These are phyloP conservation scores for Yamadazyma buinensis DNA, from an alignment of 1,139 yeast species.

Conservation along the genomic window DNA sequence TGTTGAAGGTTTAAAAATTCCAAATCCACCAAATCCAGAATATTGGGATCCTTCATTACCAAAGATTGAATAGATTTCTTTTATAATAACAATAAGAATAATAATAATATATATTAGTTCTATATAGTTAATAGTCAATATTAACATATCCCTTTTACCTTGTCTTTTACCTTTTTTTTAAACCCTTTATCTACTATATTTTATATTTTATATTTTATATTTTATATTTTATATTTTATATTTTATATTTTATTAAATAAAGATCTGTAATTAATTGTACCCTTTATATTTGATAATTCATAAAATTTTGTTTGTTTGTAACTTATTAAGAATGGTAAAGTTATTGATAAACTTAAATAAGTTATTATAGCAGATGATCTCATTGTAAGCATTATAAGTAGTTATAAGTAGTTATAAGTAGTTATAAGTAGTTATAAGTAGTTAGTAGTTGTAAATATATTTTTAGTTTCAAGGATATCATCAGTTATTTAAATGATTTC, in stretches of 20 bases:
- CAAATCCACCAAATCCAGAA: conserved; percentile 6
- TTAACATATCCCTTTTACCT: too few relatives aligned
- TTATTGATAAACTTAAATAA: conserved; percentile 39
- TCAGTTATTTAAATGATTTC: too few relatives aligned
- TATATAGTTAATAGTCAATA: too few relatives aligned
- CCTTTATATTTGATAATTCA: conserved; percentile 21
- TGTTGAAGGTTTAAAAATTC: conserved; percentile 22
- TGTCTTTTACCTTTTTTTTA: neutral
- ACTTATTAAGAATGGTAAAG: conserved; percentile 41
- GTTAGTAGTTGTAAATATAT: too few relatives aligned
- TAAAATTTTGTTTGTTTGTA: conserved; percentile 27
- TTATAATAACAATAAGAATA: neutral
- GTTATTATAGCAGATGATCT: conserved; percentile 21
- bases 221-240: neutral
- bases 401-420: too few relatives aligned
- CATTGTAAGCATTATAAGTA: conserved; percentile 12
- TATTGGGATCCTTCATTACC: conserved; percentile 2
- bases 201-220: too few relatives aligned
- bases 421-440: too few relatives aligned
- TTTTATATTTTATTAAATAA: conserved; percentile 38
- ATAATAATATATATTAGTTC: too few relatives aligned
- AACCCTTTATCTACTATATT: too few relatives aligned
- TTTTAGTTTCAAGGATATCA: too few relatives aligned
- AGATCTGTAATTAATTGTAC: conserved; percentile 35
- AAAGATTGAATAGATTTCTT: neutral